Base-by-base conservation (phyloP, 1,139 yeast genomes). In the Yamadazyma atmosphaerica region DNA sequence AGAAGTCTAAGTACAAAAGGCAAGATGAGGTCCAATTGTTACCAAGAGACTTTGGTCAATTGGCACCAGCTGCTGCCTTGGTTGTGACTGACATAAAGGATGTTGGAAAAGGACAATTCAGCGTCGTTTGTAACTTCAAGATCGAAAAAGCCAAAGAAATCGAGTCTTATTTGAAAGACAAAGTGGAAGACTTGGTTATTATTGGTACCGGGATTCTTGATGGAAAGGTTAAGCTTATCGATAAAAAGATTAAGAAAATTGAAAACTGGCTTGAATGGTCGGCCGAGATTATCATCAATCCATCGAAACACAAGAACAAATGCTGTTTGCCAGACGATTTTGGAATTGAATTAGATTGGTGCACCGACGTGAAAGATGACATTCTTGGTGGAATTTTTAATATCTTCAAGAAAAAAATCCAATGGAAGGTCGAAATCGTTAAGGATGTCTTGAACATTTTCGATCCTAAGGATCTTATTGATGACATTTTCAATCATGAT, bases 291-390 rank as follows among this genome's bases (percentile, higher is more conserved):
- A 34, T 51, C 12, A 51, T 56, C 28, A 45, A 54, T 32, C 54
- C 60, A 17, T 40, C 43, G 15, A 40, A 37, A 26, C 38, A 43
- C 5, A 18, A 41, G 16, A 51, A 51, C 25, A 47, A 46, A 38
- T 56, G 60, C 46, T 56, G 61, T 48, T 54, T 56, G 38, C 60
- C 60, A 14, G 52, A 52, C 32, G 49, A 45, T 35, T 57, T 59
- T 39, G 45, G 52, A 19, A 51, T 60, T 40, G 45, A 48, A 16
- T 56, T 52, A 38, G 55, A 56, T 25, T 56, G 50, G 50, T 11
- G 26, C n/a, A 32, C 26, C 9, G 43, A 42, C 21, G 15, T 49
- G 38, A 35, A 39, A n/a, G 43, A 49, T 23, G 50, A 46, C 23
- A 40, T 45, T 37, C 25, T 44, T 14, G 38, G 41, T 27, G 51